Base-by-base conservation (phyloP, 2,329 filamentous ascomycete genomes). In the Allantophomopsis lycopodina region DNA sequence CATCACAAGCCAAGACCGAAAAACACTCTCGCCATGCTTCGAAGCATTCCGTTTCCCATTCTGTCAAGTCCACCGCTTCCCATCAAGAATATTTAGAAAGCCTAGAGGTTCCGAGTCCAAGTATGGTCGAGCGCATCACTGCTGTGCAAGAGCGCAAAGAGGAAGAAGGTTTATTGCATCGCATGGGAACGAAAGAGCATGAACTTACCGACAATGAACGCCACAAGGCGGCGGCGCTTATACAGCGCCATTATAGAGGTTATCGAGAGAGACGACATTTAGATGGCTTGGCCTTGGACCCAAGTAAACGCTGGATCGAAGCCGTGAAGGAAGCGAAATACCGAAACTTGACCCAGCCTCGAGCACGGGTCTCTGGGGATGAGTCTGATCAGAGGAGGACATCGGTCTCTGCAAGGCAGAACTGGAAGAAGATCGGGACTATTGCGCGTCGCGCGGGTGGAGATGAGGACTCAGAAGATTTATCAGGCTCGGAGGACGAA, bases 231-330 rank as follows among this genome's bases (percentile, higher is more conserved):
- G 74, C 73, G 3, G 63, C 61, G 16, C 51, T 74, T 18, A 79
- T 79, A 36, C 75, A 85, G 63, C 75, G 79, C 48, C 81, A 78
- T 18, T 93, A 87, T 55, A 71, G 86, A 28, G 84, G 85, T 5
- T 84, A 93, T 57, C 71, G 82, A 40, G 69, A 74, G 37, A 71
- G 85, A 34, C 65, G 85, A 36, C 78, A 85, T 55, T 65, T 91
- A 49, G 58, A 72, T 32, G 85, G 85, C 0, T 65, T 80, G 47
- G 71, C 72, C 2, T 56, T 93, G 28, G 52, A 52, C 48, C 45
- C 48, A 15, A 49, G 47, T 35, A 53, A 49, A 14, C 39, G 55
- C 34, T 55, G 50, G 53, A 43, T 51, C 7, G 50, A 73, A 60
- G 67, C 65, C 33, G 54, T 73, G 39, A 66, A 65, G 55, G 69